Base-by-base conservation (phyloP, 2,329 filamentous ascomycete genomes). In the Acephala macrosclerotiorum region DNA sequence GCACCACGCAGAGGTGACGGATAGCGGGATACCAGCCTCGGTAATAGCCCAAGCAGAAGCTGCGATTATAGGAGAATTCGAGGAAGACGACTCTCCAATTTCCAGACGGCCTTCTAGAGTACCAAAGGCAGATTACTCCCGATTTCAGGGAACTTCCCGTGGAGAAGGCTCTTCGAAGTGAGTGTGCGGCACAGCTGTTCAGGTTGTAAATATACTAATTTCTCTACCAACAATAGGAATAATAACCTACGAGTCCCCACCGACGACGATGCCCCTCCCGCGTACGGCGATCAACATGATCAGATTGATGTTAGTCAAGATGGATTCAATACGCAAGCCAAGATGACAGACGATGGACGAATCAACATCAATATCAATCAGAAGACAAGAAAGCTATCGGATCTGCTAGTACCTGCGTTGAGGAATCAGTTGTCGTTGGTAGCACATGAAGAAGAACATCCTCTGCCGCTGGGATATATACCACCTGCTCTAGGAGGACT, bases 311-410 rank as follows among this genome's bases (percentile, higher is more conserved):
- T 91, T 65, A 86, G 83, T 22, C 87, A 89, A 71, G 81, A 86
- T 53, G 88, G 88, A 16, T 86, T 91, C 66, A 83, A 87, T 58
- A 89, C 88, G 26, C 85, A 85, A 45, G 89, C 88, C 49, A 81
- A 82, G 33, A 78, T 91, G 29, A 88, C 72, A 88, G 91, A 87
- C 66, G 90, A 94, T 79, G 92, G 92, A 26, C 87, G 93, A 74
- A 84, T 96, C 72, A 89, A 93, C 74, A 93, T 96, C 80, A 89
- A 89, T 68, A 92, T 96, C 79, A 89, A 90, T 74, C 89, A 93
- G 76, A 89, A 87, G 70, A 89, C 85, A 71, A 80, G 84, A 62
- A 85, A 85, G 62, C 81, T 95, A 3, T 87, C 90, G 1, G 86
- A 89, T 66, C 81, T 94, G 14, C 83, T 94, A 29, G 84, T 86